Base-by-base conservation (phyloP, 176 grass and related monocot species). In the Elymus sibiricus region DNA sequence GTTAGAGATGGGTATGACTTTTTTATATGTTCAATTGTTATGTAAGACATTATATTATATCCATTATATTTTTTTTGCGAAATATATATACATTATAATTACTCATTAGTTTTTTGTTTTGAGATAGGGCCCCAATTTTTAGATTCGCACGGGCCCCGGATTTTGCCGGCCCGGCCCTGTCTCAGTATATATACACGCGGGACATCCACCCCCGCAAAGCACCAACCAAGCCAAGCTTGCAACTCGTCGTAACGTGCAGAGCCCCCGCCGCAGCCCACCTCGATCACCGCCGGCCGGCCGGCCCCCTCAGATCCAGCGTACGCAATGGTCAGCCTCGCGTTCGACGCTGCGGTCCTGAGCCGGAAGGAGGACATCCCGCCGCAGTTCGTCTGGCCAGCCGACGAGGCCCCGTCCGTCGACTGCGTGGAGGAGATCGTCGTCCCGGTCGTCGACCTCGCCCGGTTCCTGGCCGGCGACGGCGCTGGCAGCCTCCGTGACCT, bases 361-460 rank as follows among this genome's bases (percentile, higher is more conserved):
- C 59, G 21, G 69, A 58, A 61, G 74, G 37, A 65, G 11, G 69
- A 75, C 14, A 95, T 98, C 82, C 96, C 96, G 11, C 24, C 25
- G 74, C 88, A 94, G 86, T 98, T 95, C 84, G 83, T 95, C 73
- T 98, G 96, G 96, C 93, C 96, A 26, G 56, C 82, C 6, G 84
- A 90, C n/a, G 92, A 95, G 12, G 79, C 86, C 38, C 88, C 91
- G 39, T 29, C 69, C 4, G 86, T 80, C 21, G 84, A 26, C 9
- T 79, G 29, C n/a, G 75, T 71, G 65, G 66, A 83, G 73, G 92
- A 92, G 87, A 86, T 94, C 39, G 58, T 38, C 19, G 87, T 95
- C 70, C 96, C 96, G 2, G 84, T 87, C 40, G 70, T 98, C 13
- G 92, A 98, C 84, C 90, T 98, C 19, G 75, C 42, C 22, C 70